These are phyloP conservation scores for Bipolaris victoriae DNA, from an alignment of 2,329 filamentous ascomycete genomes.

Conservation along the genomic window DNA sequence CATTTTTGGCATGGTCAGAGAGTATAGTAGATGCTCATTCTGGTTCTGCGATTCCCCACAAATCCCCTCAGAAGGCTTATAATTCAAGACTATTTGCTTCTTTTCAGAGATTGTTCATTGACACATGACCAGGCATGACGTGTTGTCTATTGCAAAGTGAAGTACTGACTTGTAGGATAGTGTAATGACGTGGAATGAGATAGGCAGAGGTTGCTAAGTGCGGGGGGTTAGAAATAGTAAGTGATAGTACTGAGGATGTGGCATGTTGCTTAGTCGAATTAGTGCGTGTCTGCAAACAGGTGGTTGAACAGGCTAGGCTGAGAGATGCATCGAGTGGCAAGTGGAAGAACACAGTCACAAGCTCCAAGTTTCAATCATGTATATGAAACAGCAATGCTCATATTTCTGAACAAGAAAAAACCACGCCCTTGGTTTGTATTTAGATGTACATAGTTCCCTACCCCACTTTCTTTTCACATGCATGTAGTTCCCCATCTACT, in stretches of 20 bases:
- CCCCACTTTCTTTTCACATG: constrained; percentile 14
- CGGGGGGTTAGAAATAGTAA: not conserved
- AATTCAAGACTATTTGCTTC: constrained; percentile 19
- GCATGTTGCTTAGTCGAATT: not conserved
- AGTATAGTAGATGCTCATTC: constrained; percentile 1
- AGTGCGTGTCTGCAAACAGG: not conserved
- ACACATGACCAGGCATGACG: too few species aligned
- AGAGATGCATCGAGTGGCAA: not conserved
- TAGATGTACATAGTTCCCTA: constrained; percentile 8
- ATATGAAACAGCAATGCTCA: not conserved
- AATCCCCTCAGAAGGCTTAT: constrained; percentile 28
- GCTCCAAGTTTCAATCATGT: too few species aligned
- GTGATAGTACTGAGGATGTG: not conserved
- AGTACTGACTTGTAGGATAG: not conserved
- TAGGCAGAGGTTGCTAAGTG: not conserved
- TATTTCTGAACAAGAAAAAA: not conserved
- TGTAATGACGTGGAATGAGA: not conserved
- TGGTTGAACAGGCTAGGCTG: not conserved
- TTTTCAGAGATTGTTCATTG: not conserved
- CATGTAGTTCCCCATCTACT: not conserved
- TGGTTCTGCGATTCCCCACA: constrained; percentile 20
- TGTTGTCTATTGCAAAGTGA: not conserved
- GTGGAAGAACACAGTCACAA: not conserved
- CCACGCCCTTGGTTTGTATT: constrained; percentile 6
- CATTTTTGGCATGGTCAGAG: constrained; percentile 5